phyloP scores from a whole-genome alignment of 2,329 filamentous ascomycete genomes.

The Chaetothyriales sp. region DNA sequence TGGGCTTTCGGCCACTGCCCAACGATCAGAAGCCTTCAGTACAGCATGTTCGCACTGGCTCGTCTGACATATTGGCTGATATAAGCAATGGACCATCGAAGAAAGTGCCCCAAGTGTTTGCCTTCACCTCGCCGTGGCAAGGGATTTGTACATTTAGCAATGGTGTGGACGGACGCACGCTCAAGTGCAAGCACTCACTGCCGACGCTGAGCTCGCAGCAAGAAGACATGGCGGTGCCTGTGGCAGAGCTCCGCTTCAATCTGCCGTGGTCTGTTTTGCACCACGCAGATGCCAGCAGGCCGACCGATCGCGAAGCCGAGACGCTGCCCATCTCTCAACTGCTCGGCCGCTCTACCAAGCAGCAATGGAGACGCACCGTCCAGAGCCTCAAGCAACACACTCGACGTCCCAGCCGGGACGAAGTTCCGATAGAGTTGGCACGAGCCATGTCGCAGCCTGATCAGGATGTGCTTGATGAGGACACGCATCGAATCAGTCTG shows the following conservation, averaged over 20 bases:
- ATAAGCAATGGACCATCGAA: background rate
- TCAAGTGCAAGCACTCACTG: conserved; percentile 63
- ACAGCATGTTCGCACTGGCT: background rate
- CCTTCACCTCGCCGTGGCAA: conserved; percentile 76
- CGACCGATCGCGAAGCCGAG: conserved; percentile 4
- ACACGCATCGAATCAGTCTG: conserved; percentile 44
- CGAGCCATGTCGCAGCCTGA: conserved; percentile 1
- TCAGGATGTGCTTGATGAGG: background rate
- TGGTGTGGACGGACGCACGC: conserved; percentile 56
- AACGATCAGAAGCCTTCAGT: background rate
- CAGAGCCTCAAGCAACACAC: conserved; percentile 12
- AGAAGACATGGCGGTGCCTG: conserved; percentile 24
- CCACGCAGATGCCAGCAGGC: conserved; percentile 10
- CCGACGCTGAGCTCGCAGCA: conserved; percentile 23
- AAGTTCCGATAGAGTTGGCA: background rate
- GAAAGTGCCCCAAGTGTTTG: conserved; percentile 10
- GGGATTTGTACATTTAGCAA: conserved; percentile 76
- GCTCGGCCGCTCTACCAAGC: conserved; percentile 6
- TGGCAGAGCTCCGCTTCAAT: conserved; percentile 86
- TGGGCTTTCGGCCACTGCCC: background rate
- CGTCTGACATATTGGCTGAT: background rate
- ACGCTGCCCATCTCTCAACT: conserved; percentile 6
- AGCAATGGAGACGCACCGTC: conserved; percentile 15
- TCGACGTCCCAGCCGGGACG: conserved; percentile 6
- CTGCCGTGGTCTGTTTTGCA: conserved; percentile 34